Evolutionary conservation across 176 grass and related monocot genomes (phyloP), one percentile per base, ranked within the genome.

Genomic region (Lolium perenne): DNA sequence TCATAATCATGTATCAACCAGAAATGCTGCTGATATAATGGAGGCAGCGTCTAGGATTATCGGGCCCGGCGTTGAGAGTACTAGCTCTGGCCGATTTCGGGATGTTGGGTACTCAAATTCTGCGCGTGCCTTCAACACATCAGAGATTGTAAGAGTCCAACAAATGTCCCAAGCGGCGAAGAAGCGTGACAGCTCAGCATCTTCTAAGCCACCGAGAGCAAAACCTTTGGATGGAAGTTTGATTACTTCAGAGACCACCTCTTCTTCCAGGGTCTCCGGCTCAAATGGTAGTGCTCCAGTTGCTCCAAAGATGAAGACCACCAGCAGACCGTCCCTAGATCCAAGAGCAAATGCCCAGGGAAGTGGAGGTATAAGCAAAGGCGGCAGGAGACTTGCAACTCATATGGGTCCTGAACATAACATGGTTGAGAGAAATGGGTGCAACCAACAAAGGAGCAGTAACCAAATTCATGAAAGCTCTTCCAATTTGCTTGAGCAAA

Each of bases 1-100:
- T 48, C 82, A 66, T 73, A 87, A 70, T 77, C 85, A 84, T 82
- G 78, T 86, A 38, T 90, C 94, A 16, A 80, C 63, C 22, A 89
- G 91, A 85, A 95, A 93, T 93, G 97, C 90, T 11, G 89, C 86
- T 83, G 88, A 94, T 78, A 96, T 99, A 77, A 93, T 97, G 90
- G 92, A 99, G 56, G 90, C 84, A 26, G 92, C 94, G 15, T 91
- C 92, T 17, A 93, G 90, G 85, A 93, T 93, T 74, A 89, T 91
- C 82, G 80, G 93, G 79, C 49, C 87, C 85, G 88, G 83, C 87
- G 71, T 89, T 79, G 83, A 91, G 29, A 90, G 72, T 62, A 65
- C 25, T 46, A 78, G 43, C 29, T 66, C 80, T 40, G 59, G 67
- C 41, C 87, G 64, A 78, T 50, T 49, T 83, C 50, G 56, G 74